A percentile compares a stretch with the other conserved stretches of the same genome.
Conservation (phyloP, 176 grass and related monocot genomes). For the Phragmites australis region DNA sequence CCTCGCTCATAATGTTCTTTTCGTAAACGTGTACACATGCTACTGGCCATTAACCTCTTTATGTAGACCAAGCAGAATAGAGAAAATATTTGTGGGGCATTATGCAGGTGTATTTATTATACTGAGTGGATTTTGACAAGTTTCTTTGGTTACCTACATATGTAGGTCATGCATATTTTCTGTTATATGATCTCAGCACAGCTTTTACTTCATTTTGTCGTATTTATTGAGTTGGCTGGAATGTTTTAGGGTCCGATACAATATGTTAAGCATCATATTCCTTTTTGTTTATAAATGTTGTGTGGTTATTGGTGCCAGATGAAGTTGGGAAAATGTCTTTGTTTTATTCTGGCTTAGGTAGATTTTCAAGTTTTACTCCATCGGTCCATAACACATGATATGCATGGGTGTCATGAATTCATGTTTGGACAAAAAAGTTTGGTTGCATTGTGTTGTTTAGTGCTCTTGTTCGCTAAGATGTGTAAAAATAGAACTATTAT, state of each 20-base stretch:
- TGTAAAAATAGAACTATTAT: neutral
- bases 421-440: neutral
- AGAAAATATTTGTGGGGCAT: neutral
- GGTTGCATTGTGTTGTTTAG: neutral
- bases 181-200: neutral
- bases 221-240: constrained; percentile 6
- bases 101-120: neutral
- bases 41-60: too few relatives aligned
- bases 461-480: neutral
- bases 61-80: neutral
- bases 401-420: neutral
- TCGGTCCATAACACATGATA: neutral
- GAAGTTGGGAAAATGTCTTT: neutral
- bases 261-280: neutral
- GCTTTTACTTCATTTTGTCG: neutral
- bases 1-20: too few relatives aligned
- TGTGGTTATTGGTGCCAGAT: constrained; percentile 2
- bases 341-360: neutral
- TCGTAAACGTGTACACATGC: too few relatives aligned
- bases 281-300: neutral
- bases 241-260: neutral
- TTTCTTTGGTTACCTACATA: neutral
- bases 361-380: neutral
- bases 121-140: neutral
- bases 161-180: neutral